phyloP scores from a whole-genome alignment of 176 grass and related monocot genomes.

The Zoysia pacifica region DNA sequence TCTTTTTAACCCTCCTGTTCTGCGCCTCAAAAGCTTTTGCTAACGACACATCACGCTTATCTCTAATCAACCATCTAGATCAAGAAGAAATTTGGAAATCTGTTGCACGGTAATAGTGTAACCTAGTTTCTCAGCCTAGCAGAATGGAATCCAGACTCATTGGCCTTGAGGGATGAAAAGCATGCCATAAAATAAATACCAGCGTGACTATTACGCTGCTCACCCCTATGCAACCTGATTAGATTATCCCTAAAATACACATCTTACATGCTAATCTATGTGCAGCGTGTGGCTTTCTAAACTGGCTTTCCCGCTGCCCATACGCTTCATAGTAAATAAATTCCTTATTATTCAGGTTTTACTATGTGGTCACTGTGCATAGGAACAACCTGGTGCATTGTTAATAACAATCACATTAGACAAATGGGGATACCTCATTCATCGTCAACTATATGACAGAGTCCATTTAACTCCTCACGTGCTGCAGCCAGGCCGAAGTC shows the following conservation, averaged over 20 bases:
- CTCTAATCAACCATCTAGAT: constrained; percentile 6
- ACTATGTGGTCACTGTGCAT: constrained; percentile 2
- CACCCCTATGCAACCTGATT: constrained; percentile 23
- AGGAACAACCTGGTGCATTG: constrained; percentile 19
- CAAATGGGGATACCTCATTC: neutral
- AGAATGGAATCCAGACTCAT: too few relatives aligned
- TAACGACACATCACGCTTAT: neutral
- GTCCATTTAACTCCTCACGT: constrained; percentile 43
- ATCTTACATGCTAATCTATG: constrained; percentile 6
- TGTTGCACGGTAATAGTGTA: too few relatives aligned
- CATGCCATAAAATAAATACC: constrained; percentile 20
- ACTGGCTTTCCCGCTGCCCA: neutral
- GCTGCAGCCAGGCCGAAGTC: constrained; percentile 27
- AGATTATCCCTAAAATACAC: neutral
- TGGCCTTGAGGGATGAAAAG: neutral
- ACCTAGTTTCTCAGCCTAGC: too few relatives aligned
- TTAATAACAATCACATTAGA: constrained; percentile 24
- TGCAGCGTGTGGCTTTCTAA: neutral
- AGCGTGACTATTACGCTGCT: neutral
- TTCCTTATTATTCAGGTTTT: constrained; percentile 19
- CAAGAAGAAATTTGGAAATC: neutral
- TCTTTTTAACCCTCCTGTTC: neutral
- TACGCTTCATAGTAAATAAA: neutral
- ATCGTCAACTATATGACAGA: constrained; percentile 47
- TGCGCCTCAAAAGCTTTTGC: neutral